Evolutionary conservation across 768 basidiomycete species (phyloP).

Genomic region (Hericium coralloides): DNA sequence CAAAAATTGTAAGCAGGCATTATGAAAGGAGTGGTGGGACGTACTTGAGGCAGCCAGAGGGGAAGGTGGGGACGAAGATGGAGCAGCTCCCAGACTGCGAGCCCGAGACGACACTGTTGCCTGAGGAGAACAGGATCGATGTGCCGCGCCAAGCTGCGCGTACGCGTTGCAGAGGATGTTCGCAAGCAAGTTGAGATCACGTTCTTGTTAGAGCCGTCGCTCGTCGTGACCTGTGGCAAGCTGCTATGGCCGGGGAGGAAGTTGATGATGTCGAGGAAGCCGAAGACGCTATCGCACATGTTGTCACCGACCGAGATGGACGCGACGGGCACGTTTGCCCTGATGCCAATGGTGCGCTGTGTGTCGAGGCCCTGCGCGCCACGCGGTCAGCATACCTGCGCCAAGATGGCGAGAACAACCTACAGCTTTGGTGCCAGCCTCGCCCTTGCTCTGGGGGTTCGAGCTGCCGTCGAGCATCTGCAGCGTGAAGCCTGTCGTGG

Average conservation of each 20-base stretch:
- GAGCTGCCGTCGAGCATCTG: conserved; percentile 10
- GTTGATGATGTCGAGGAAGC: conserved; percentile 13
- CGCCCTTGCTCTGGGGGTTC: neutral
- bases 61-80: conserved; percentile 15
- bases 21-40: neutral
- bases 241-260: conserved; percentile 5
- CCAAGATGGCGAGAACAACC: neutral
- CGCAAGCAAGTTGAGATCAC: neutral
- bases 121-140: conserved; percentile 14
- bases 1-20: neutral
- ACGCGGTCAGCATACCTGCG: neutral
- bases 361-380: conserved; percentile 12
- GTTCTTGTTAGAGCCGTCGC: conserved; percentile 6
- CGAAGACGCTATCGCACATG: conserved; percentile 12
- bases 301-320: conserved; percentile 20
- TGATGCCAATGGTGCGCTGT: conserved; percentile 15
- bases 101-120: conserved; percentile 15
- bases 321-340: conserved; percentile 14
- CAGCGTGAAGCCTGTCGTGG: conserved; percentile 6
- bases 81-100: conserved; percentile 8
- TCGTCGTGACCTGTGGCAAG: conserved; percentile 9
- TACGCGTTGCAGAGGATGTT: conserved; percentile 11
- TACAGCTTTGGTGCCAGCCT: conserved; percentile 4
- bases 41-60: conserved; percentile 14
- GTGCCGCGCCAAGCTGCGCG: conserved; percentile 10